These are phyloP conservation scores for Asparagopsis taxiformis DNA, from an alignment of 31 red algal species.

Conservation along the genomic window DNA sequence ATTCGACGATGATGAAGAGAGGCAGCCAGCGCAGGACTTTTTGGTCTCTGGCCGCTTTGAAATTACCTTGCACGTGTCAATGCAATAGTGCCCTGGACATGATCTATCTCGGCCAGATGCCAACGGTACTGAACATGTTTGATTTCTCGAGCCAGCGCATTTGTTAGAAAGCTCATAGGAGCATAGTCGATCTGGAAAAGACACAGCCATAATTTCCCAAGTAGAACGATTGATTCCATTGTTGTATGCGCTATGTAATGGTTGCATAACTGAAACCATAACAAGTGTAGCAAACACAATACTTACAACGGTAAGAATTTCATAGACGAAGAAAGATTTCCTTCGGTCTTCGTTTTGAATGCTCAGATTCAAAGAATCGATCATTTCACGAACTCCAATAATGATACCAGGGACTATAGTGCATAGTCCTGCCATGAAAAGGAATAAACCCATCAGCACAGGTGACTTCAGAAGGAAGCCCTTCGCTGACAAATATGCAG, in stretches of 20 bases:
- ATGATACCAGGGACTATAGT: slow-evolving; percentile 24
- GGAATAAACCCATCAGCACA: slow-evolving; percentile 19
- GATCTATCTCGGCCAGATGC: slow-evolving; percentile 12
- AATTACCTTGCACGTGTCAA: slow-evolving; percentile 44
- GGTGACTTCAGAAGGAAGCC: slow-evolving; percentile 42
- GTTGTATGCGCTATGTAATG: slow-evolving; percentile 18
- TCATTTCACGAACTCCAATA: slow-evolving; percentile 35
- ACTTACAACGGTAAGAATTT: slow-evolving; percentile 27
- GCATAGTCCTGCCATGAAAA: slow-evolving; percentile 18
- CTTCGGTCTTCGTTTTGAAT: slow-evolving; percentile 8
- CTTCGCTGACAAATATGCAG: slow-evolving; percentile 22
- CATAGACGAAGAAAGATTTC: slow-evolving; percentile 43
- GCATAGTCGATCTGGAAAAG: slow-evolving; percentile 42
- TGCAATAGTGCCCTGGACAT: slow-evolving; percentile 69
- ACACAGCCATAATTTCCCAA: slow-evolving; percentile 53
- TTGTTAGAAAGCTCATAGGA: slow-evolving; percentile 45
- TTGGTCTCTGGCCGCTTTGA: slow-evolving; percentile 2
- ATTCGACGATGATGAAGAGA: not conserved
- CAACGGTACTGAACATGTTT: slow-evolving; percentile 16
- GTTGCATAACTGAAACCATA: slow-evolving; percentile 35
- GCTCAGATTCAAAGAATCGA: slow-evolving; percentile 32
- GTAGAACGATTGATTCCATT: slow-evolving; percentile 32
- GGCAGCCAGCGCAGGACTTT: slow-evolving; percentile 28
- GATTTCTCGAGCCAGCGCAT: slow-evolving; percentile 50
- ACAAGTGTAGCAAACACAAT: slow-evolving; percentile 32